These are phyloP conservation scores for Picea engelmannii DNA, from an alignment of 83 land plant species.

Conservation along the genomic window DNA sequence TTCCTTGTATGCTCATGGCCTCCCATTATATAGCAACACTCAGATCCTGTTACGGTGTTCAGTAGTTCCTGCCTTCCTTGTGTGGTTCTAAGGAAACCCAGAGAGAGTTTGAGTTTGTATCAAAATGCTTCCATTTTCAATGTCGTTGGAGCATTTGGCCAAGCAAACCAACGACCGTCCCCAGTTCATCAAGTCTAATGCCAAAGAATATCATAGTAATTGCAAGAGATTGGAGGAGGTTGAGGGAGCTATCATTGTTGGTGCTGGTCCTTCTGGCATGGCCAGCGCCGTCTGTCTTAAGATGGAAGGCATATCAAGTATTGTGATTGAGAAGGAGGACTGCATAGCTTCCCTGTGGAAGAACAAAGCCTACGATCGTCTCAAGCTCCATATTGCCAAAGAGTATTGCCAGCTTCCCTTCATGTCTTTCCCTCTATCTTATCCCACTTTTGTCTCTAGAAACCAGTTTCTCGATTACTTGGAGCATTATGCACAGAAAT, in stretches of 20 bases:
- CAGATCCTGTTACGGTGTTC: too few species aligned
- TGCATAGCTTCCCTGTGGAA: constrained; percentile 68
- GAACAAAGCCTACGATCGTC: constrained; percentile 51
- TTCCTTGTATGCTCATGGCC: too few species aligned
- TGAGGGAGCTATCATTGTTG: constrained; percentile 47
- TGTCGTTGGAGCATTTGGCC: background rate
- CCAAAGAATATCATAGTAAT: too few species aligned
- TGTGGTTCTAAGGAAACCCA: too few species aligned
- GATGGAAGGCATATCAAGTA: constrained; percentile 26
- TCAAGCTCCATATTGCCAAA: constrained; percentile 51
- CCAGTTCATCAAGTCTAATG: too few species aligned
- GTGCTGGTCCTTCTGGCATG: constrained; percentile 53
- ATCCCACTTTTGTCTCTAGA: constrained; percentile 41
- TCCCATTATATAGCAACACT: too few species aligned
- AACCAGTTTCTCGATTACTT: constrained; percentile 51
- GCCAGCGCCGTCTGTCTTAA: constrained; percentile 48
- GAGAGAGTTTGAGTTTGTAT: too few species aligned
- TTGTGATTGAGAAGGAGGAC: constrained; percentile 39
- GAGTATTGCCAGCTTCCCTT: constrained; percentile 52
- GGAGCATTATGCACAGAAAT: constrained; percentile 28
- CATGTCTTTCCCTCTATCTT: constrained; percentile 35
- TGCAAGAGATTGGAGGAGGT: too few species aligned
- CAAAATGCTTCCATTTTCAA: too few species aligned
- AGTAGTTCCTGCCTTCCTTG: too few species aligned
- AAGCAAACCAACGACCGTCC: constrained; percentile 7